These are phyloP conservation scores for Amphicarpaea edgeworthii DNA, from an alignment of 306 rosid species.

Conservation along the genomic window DNA sequence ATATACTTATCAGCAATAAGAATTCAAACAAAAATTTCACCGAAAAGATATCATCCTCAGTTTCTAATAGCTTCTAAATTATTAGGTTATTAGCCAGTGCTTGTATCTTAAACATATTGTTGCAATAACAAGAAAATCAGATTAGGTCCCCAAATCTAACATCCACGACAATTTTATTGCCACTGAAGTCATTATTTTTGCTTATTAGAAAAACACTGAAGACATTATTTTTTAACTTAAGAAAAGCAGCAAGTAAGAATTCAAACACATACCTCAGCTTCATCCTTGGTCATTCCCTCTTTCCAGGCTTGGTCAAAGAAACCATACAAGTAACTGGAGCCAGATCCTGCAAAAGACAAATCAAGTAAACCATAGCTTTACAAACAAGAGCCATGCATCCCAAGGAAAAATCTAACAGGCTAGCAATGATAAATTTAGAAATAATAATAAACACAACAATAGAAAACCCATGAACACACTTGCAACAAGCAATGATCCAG, in stretches of 20 bases:
- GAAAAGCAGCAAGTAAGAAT: conserved; percentile 28
- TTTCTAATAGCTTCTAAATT: background rate
- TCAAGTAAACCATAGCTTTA: conserved; percentile 32
- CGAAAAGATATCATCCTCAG: background rate
- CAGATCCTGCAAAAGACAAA: conserved; percentile 75
- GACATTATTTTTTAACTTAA: conserved; percentile 7
- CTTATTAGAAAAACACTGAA: background rate
- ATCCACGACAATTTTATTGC: conserved; percentile 21
- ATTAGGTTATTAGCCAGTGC: background rate
- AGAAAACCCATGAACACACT: conserved; percentile 5
- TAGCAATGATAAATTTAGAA: conserved; percentile 1
- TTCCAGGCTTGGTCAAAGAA: conserved; percentile 97
- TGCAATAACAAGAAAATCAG: background rate
- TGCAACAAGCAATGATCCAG: background rate
- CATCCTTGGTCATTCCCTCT: conserved; percentile 97
- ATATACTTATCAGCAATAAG: conserved; percentile 23
- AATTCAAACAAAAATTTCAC: conserved; percentile 10
- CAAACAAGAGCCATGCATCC: conserved; percentile 12
- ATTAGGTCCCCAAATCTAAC: conserved; percentile 11
- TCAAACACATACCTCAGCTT: conserved; percentile 84
- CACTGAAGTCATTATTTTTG: conserved; percentile 20
- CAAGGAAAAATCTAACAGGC: background rate
- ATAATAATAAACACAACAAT: background rate
- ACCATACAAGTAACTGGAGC: conserved; percentile 96
- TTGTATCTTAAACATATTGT: conserved; percentile 10